Conservation (phyloP, 2,329 filamentous ascomycete species). For the Cordyceps tenuipes region DNA sequence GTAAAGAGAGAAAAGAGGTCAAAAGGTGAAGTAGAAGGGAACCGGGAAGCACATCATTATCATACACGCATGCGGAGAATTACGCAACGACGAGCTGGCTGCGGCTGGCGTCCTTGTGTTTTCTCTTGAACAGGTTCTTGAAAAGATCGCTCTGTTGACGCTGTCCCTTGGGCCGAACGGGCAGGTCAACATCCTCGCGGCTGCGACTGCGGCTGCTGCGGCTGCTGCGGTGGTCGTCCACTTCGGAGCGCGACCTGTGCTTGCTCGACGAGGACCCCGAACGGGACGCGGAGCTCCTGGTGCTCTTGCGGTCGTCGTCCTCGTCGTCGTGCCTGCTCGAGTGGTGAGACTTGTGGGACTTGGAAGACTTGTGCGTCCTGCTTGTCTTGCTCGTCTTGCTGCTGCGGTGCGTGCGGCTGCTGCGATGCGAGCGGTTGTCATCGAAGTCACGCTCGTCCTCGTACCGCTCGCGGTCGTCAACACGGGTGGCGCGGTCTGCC, state of each 20-base stretch:
- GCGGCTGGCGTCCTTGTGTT: slow-evolving; percentile 34
- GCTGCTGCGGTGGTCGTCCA: slow-evolving; percentile 27
- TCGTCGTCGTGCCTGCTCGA: slow-evolving; percentile 17
- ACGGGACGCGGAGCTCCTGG: slow-evolving; percentile 11
- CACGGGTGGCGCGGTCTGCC: slow-evolving; percentile 39
- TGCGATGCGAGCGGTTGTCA: slow-evolving; percentile 14
- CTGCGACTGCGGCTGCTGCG: slow-evolving; percentile 13
- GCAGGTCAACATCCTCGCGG: slow-evolving; percentile 31
- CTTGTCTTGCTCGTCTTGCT: slow-evolving; percentile 21
- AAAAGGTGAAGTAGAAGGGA: background rate
- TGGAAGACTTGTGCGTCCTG: slow-evolving; percentile 23
- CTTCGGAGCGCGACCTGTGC: slow-evolving; percentile 24
- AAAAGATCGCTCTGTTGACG: slow-evolving; percentile 44
- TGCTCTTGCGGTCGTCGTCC: slow-evolving; percentile 18
- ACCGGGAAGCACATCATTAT: background rate
- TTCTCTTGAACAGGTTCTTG: slow-evolving; percentile 51
- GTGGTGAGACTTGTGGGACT: slow-evolving; percentile 20
- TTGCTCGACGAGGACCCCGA: slow-evolving; percentile 17
- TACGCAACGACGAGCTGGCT: slow-evolving; percentile 24
- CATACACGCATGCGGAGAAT: background rate
- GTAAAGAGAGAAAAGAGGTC: background rate
- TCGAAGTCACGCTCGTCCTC: slow-evolving; percentile 25
- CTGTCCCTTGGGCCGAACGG: slow-evolving; percentile 40
- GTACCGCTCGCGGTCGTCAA: slow-evolving; percentile 22
- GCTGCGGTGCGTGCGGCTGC: slow-evolving; percentile 20